Conservation (phyloP, 108 stramenopile species). For the Nannochloropsis oceanica region DNA sequence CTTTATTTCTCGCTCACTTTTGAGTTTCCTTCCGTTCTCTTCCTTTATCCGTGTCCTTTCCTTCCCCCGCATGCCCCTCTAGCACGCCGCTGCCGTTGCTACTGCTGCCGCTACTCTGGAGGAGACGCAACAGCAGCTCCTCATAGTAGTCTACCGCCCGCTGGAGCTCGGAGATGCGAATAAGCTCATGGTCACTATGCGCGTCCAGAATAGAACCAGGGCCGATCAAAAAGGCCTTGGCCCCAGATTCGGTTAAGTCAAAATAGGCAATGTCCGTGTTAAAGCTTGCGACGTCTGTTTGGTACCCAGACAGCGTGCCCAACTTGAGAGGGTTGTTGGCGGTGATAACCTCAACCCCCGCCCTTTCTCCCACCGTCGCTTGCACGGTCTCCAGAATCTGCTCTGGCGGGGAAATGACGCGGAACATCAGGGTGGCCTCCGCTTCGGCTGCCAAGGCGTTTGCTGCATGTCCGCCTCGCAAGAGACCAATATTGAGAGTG, state of each 20-base stretch:
- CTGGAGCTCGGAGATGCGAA: conserved; percentile 1
- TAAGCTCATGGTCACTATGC: conserved; percentile 21
- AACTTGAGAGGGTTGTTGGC: conserved; percentile 23
- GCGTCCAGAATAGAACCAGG: conserved; percentile 29
- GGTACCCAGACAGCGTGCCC: conserved; percentile 19
- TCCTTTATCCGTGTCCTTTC: not conserved
- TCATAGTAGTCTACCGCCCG: conserved; percentile 14
- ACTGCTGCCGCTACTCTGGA: not conserved
- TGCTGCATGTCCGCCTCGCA: conserved; percentile 26
- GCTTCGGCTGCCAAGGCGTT: conserved; percentile 26
- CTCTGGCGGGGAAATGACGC: conserved; percentile 13
- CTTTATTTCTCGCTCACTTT: not conserved
- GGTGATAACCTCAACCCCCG: conserved; percentile 15
- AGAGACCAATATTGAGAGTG: conserved; percentile 27
- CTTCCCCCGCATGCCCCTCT: not conserved
- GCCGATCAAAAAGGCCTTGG: conserved; percentile 8
- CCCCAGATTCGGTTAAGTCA: not conserved
- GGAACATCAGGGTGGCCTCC: conserved; percentile 19
- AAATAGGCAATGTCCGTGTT: conserved; percentile 33
- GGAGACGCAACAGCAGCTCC: not conserved
- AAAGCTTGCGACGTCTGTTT: conserved; percentile 22
- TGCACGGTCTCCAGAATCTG: conserved; percentile 4
- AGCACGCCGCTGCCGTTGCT: not conserved
- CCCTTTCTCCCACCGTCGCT: not conserved
- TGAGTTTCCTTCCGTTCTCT: not conserved